A percentile compares a stretch with the other conserved stretches of the same genome.
These are phyloP conservation scores for Skeletonema marinoi DNA, from an alignment of 108 stramenopile species.

Conservation along the genomic window DNA sequence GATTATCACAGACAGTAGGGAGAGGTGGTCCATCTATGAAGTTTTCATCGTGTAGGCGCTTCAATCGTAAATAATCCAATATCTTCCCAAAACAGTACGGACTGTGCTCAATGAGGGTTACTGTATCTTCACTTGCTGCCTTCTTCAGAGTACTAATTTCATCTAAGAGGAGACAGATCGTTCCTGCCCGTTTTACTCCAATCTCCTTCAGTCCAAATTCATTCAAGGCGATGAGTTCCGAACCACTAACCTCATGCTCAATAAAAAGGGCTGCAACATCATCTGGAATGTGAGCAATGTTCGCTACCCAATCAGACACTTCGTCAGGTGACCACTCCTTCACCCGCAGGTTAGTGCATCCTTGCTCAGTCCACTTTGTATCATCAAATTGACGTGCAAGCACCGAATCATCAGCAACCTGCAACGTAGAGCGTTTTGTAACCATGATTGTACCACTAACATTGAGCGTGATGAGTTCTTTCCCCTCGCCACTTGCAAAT, in stretches of 20 bases:
- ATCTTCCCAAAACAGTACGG: conserved; percentile 13
- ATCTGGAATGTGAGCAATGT: conserved; percentile 20
- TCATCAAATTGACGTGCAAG: conserved; percentile 35
- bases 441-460: conserved; percentile 46
- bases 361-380: conserved; percentile 14
- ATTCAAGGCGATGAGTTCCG: conserved; percentile 26
- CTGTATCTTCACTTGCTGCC: not conserved
- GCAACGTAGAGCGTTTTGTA: conserved; percentile 28
- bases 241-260: conserved; percentile 24
- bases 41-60: not conserved
- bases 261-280: conserved; percentile 21
- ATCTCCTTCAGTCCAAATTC: conserved; percentile 28
- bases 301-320: conserved; percentile 19
- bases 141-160: conserved; percentile 28
- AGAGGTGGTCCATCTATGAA: not conserved
- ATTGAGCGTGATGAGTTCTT: conserved; percentile 39
- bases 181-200: conserved; percentile 26
- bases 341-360: not conserved
- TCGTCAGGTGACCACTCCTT: conserved; percentile 22
- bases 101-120: conserved; percentile 43
- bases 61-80: not conserved
- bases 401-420: conserved; percentile 25
- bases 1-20: not conserved
- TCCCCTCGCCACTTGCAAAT: conserved; percentile 13
- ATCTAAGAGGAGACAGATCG: conserved; percentile 24